Percentiles rank a stretch among this genome's conserved stretches.
Conservation (phyloP, 1,139 yeast genomes). For the Zygoascus hellenicus region DNA sequence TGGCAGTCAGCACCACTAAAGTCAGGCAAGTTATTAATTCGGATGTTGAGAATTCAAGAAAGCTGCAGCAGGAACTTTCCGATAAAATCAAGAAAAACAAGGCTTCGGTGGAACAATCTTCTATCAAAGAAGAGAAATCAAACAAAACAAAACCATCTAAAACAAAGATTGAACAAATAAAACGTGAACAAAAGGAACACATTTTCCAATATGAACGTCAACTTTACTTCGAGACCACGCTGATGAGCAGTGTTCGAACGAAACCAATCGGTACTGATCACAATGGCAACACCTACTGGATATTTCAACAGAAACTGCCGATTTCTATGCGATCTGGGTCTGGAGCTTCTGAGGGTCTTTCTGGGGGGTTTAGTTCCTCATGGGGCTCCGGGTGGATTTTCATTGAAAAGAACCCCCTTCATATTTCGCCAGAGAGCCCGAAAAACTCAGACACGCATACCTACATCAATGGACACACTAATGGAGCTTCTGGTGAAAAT, state of each 20-base stretch:
- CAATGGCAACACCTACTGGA: slow-evolving; percentile 36
- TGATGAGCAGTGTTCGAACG: slow-evolving; percentile 30
- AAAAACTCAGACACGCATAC: no score
- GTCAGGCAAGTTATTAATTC: slow-evolving; percentile 30
- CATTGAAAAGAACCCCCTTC: slow-evolving; percentile 5
- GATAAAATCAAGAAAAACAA: slow-evolving; percentile 27
- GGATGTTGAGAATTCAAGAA: slow-evolving; percentile 28
- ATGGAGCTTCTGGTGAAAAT: no score
- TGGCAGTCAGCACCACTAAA: slow-evolving; percentile 32
- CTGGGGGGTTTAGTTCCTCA: no score
- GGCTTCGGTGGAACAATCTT: slow-evolving; percentile 25
- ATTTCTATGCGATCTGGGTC: slow-evolving; percentile 16
- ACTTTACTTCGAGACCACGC: slow-evolving; percentile 7
- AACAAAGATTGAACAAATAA: slow-evolving; percentile 20
- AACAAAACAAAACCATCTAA: slow-evolving; percentile 19
- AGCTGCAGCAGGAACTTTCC: slow-evolving; percentile 22
- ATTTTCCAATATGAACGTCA: not conserved
- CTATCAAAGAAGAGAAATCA: slow-evolving; percentile 24
- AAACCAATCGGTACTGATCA: slow-evolving; percentile 32
- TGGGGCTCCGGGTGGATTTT: slow-evolving; percentile 10
- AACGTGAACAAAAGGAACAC: slow-evolving; percentile 1
- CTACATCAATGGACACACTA: no score
- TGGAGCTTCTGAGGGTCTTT: slow-evolving; percentile 8
- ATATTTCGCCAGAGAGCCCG: no score
- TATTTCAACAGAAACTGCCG: slow-evolving; percentile 30